phyloP scores from a whole-genome alignment of 2,329 filamentous ascomycete genomes.

The Scortechinia acanthostroma region DNA sequence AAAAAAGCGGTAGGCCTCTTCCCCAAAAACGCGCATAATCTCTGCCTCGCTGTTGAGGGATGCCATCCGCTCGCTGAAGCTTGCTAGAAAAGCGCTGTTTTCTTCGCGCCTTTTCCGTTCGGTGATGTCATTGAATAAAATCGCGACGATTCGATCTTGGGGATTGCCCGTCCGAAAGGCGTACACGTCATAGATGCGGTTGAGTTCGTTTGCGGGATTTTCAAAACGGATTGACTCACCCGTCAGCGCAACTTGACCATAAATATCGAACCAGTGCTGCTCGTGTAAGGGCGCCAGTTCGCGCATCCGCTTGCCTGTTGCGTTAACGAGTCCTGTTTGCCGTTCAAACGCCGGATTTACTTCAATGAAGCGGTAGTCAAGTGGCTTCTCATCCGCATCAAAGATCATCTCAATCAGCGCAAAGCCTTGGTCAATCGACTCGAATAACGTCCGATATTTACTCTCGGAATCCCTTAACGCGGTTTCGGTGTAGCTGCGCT shows the following conservation, averaged over 20 bases:
- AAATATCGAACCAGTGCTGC: constrained; percentile 1
- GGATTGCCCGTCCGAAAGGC: neutral
- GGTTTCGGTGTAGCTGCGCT: too few species aligned
- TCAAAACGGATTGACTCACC: neutral
- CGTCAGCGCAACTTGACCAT: neutral
- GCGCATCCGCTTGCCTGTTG: neutral
- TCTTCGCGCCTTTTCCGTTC: neutral
- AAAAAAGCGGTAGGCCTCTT: too few species aligned
- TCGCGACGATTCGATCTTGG: neutral
- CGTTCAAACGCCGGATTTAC: neutral
- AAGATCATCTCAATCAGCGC: neutral
- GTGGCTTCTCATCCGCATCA: neutral
- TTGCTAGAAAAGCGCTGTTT: too few species aligned
- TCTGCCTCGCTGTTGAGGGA: too few species aligned
- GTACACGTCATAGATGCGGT: neutral
- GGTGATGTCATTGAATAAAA: neutral
- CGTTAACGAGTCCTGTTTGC: neutral
- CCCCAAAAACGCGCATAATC: too few species aligned
- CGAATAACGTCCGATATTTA: neutral
- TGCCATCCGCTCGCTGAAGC: too few species aligned
- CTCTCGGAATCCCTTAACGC: too few species aligned
- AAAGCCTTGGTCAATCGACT: neutral
- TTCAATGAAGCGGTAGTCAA: neutral
- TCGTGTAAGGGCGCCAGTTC: neutral
- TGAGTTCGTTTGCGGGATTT: neutral